Percentiles rank a stretch among this genome's conserved stretches.
Evolutionary conservation across 2,329 filamentous ascomycete species (phyloP).

Genomic region (Phaeophleospora eucalypticola): DNA sequence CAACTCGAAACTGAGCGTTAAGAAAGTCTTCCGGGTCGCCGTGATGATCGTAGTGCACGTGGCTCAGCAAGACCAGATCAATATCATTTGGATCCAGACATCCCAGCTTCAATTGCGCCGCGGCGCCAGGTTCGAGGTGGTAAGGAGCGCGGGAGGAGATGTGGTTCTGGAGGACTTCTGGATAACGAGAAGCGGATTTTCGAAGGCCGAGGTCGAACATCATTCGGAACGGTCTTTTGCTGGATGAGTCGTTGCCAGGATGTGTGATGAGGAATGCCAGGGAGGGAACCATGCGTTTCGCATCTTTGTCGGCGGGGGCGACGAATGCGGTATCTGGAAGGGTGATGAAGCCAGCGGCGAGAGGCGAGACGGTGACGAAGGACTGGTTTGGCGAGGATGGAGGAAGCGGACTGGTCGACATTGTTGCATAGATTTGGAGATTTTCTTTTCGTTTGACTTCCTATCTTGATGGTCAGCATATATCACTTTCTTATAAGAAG

Average conservation of each 20-base stretch:
- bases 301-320: conserved; percentile 37
- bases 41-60: conserved; percentile 56
- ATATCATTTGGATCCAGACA: conserved; percentile 36
- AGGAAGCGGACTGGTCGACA: conserved; percentile 21
- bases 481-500: no score
- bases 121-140: conserved; percentile 43
- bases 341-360: conserved; percentile 32
- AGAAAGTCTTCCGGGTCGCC: conserved; percentile 54
- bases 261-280: conserved; percentile 53
- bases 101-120: conserved; percentile 35
- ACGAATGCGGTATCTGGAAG: conserved; percentile 29
- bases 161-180: conserved; percentile 43
- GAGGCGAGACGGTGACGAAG: conserved; percentile 30
- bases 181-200: conserved; percentile 43
- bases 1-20: conserved; percentile 48
- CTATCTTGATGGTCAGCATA: neutral
- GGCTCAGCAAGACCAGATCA: conserved; percentile 46
- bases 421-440: no score
- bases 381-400: conserved; percentile 20
- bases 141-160: conserved; percentile 45
- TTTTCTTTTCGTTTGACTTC: neutral
- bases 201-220: conserved; percentile 55
- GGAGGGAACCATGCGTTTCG: conserved; percentile 49
- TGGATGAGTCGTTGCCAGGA: conserved; percentile 26
- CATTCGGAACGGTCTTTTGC: conserved; percentile 33